A percentile compares a stretch with the other conserved stretches of the same genome.
Evolutionary conservation across 225 moss, liverwort and hornwort genomes (phyloP).

Genomic region (Sphagnum tenellum): DNA sequence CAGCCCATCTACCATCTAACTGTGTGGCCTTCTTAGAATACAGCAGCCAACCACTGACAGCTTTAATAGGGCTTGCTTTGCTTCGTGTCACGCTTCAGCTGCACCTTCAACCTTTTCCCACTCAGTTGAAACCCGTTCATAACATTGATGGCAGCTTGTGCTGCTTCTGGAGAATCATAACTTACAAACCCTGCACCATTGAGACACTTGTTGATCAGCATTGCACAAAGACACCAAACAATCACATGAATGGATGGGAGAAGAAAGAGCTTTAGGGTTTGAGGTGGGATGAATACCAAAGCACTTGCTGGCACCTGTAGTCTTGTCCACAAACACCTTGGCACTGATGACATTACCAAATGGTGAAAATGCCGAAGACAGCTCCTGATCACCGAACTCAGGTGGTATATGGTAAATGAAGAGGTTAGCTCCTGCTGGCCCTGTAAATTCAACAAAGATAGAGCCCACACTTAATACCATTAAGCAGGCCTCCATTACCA

Average conservation of each 20-base stretch:
- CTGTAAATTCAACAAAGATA: conserved; percentile 17
- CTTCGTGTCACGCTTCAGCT: conserved; percentile 88
- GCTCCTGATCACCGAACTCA: conserved; percentile 88
- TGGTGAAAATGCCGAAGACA: conserved; percentile 67
- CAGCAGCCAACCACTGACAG: conserved; percentile 14
- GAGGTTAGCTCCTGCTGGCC: conserved; percentile 79
- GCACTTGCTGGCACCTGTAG: conserved; percentile 94
- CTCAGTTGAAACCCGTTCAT: conserved; percentile 97
- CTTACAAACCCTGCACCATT: conserved; percentile 77
- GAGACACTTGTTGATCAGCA: not conserved
- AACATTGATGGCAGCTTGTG: conserved; percentile 90
- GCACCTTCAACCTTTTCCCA: conserved; percentile 90
- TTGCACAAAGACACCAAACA: too few relatives aligned
- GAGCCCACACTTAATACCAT: not conserved
- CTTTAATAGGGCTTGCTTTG: conserved; percentile 89
- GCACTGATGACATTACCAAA: conserved; percentile 89
- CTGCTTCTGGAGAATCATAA: conserved; percentile 93
- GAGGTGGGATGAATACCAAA: conserved; percentile 36
- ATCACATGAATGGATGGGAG: too few relatives aligned
- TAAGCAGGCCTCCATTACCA: not conserved
- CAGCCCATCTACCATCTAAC: conserved; percentile 46
- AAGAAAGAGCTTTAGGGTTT: too few relatives aligned
- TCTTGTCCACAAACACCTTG: conserved; percentile 88
- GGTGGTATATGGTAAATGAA: conserved; percentile 88
- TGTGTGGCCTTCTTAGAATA: not conserved